These are phyloP conservation scores for Lipomyces starkeyi DNA, from an alignment of 805 yeast genomes.

Conservation along the genomic window DNA sequence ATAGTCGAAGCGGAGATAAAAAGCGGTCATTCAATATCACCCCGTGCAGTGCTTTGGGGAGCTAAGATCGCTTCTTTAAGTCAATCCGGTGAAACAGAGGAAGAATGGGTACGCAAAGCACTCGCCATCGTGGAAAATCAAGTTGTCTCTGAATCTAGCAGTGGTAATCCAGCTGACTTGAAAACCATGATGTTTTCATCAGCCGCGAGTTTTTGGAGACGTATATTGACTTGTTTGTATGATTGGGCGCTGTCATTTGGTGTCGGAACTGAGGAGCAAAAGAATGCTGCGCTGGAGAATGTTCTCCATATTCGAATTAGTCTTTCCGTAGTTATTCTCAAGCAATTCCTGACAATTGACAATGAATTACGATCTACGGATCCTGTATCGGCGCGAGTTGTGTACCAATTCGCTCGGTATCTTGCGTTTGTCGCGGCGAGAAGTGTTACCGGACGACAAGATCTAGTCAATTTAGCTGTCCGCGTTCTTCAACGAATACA, in stretches of 20 bases:
- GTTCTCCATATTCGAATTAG: not conserved
- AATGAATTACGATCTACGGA: not conserved
- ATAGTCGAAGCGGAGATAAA: not conserved
- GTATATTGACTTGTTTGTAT: slow-evolving; percentile 7
- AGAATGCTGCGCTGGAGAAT: not conserved
- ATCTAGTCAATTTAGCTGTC: not conserved
- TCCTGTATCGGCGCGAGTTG: slow-evolving; percentile 4
- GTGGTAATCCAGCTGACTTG: not conserved
- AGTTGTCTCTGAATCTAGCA: not conserved
- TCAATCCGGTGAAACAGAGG: not conserved
- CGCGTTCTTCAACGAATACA: not conserved
- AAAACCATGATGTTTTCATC: slow-evolving; percentile 1
- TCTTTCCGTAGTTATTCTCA: not conserved
- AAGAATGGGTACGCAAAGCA: slow-evolving; percentile 8
- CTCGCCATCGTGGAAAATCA: not conserved
- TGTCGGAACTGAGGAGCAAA: not conserved
- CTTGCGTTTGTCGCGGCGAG: not conserved
- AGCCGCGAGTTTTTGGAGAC: slow-evolving; percentile 7
- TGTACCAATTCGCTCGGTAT: slow-evolving; percentile 15
- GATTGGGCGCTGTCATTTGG: slow-evolving; percentile 11
- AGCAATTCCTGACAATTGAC: not conserved
- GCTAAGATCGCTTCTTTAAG: slow-evolving; percentile 15
- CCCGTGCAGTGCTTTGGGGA: slow-evolving; percentile 21
- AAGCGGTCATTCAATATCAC: slow-evolving; percentile 7
- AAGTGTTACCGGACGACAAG: not conserved